Conservation (phyloP, 495 filamentous ascomycete genomes). For the Penicillium bovifimosum region DNA sequence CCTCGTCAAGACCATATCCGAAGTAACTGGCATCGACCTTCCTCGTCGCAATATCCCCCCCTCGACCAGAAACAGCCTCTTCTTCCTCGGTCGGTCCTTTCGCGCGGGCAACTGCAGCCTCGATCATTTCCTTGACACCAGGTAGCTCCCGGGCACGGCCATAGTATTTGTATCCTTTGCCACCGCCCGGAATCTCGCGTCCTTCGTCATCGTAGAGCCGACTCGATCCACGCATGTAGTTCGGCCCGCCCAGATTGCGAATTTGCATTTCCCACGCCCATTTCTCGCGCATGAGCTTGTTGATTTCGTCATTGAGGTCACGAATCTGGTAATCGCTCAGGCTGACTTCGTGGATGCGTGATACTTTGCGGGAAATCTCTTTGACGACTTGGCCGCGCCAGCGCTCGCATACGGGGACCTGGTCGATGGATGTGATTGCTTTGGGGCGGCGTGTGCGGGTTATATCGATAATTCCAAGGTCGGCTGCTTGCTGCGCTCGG, state of each 20-base stretch:
- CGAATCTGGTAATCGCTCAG: conserved; percentile 94
- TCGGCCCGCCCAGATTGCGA: conserved; percentile 86
- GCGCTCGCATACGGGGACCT: conserved; percentile 87
- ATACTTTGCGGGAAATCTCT: conserved; percentile 93
- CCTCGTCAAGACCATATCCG: conserved; percentile 90
- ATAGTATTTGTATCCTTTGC: conserved; percentile 90
- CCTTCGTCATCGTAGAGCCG: conserved; percentile 89
- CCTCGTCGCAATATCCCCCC: conserved; percentile 64
- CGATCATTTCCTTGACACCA: conserved; percentile 95
- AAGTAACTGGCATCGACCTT: conserved; percentile 94
- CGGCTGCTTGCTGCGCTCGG: conserved; percentile 93
- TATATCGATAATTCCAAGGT: conserved; percentile 90
- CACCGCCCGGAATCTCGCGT: conserved; percentile 80
- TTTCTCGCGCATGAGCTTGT: conserved; percentile 97
- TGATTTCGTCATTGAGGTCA: conserved; percentile 98
- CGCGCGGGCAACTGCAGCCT: conserved; percentile 53
- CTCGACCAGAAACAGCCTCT: conserved; percentile 54
- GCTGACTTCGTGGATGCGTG: conserved; percentile 84
- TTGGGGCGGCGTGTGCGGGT: conserved; percentile 88
- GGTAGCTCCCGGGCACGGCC: conserved; percentile 86
- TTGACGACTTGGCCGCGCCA: conserved; percentile 98
- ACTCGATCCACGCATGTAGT: conserved; percentile 89
- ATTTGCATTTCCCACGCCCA: conserved; percentile 98
- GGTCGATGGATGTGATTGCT: conserved; percentile 74
- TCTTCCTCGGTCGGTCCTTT: conserved; percentile 58